Conservation (phyloP, 257 asterid genomes). For the Leonotis leonurus region DNA sequence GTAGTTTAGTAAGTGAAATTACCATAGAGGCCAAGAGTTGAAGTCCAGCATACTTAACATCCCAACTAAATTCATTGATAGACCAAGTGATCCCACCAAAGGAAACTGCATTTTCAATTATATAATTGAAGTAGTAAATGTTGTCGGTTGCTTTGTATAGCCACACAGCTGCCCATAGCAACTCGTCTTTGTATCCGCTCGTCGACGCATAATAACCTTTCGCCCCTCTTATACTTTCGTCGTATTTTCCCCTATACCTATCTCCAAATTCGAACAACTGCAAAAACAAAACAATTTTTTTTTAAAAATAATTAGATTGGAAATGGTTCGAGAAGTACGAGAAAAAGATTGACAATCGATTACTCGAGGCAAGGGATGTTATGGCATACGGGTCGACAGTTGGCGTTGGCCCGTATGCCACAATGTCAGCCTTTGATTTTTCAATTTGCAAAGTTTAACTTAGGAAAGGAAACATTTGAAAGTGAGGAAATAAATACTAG, state of each 20-base stretch:
- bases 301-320: no score
- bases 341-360: no score
- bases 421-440: no score
- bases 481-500: no score
- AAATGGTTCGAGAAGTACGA: no score
- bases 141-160: constrained; percentile 67
- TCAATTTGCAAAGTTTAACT: no score
- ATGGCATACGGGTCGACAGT: no score
- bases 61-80: constrained; percentile 89
- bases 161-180: constrained; percentile 94
- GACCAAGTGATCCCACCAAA: constrained; percentile 92
- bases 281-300: no score
- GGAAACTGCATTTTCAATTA: constrained; percentile 39
- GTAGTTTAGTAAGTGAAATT: not conserved
- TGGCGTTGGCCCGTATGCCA: no score
- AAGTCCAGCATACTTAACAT: constrained; percentile 66
- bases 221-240: constrained; percentile 45
- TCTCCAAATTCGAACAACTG: constrained; percentile 91
- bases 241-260: constrained; percentile 66
- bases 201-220: constrained; percentile 64
- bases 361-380: no score
- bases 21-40: constrained; percentile 72
- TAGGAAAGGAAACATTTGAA: no score
- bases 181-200: constrained; percentile 88
- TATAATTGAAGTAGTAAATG: constrained; percentile 39